Evolutionary conservation across 108 stramenopile species (phyloP), one percentile per base, ranked within the genome.

Genomic region (Pseudonitzschia delicatissima): DNA sequence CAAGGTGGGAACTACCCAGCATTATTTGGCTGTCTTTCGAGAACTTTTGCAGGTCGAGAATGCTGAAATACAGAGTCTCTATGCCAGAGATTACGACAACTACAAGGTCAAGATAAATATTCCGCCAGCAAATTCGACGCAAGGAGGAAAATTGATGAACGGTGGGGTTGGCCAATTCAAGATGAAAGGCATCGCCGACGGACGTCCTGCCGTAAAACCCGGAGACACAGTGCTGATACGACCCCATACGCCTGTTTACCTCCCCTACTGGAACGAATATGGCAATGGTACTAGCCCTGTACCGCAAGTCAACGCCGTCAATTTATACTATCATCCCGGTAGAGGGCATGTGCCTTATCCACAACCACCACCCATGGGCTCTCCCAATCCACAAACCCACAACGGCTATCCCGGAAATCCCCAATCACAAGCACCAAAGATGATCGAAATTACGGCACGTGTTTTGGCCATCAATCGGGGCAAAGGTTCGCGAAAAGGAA

Each of bases 211-310:
- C 25, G 45, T 90, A 33, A 49, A 71, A 47, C 45, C 81, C 8
- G 75, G 74, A n/a, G 88, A 87, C 65, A 60, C 66, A 42, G 76
- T 81, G 29, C 50, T 90, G 58, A 35, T 90, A 32, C 84, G 88
- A n/a, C 82, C 88, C 23, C 27, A 74, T 0, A 35, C 39, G 21
- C 67, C 63, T 17, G 26, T 75, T 17, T 0, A 9, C 21, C n/a
- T 3, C 40, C 18, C 26, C 32, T 20, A 35, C 11, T 23, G n/a
- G n/a, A n/a, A n/a, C n/a, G 2, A 3, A 4, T 13, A 23, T 9
- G 6, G 8, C 4, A 52, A 52, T 21, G 21, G 13, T 12, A 29
- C 4, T 4, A 29, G 9, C 42, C 6, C n/a, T 6, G 4, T 44
- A 51, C 27, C 12, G 25, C 27, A 51, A 51, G 4, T 23, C 50